phyloP scores from a whole-genome alignment of 176 grass and related monocot species.

The Bromus sterilis region DNA sequence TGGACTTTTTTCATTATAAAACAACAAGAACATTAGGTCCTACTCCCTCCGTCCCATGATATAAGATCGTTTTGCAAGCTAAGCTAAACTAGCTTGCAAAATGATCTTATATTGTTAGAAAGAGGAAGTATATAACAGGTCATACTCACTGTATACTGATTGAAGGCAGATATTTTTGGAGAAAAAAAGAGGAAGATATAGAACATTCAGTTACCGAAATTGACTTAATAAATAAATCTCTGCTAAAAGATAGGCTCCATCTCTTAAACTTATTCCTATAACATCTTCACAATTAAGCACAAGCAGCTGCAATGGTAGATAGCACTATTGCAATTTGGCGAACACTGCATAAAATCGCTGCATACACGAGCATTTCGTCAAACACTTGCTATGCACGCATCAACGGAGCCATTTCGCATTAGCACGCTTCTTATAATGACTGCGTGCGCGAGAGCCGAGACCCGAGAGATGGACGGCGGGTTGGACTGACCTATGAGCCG shows the following conservation, averaged over 20 bases:
- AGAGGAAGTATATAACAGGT: background rate
- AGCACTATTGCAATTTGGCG: background rate
- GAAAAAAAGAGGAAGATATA: background rate
- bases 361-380: conserved; percentile 6
- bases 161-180: background rate
- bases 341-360: background rate
- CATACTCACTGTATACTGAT: background rate
- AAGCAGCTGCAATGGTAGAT: background rate
- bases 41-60: no score
- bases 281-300: background rate
- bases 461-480: background rate
- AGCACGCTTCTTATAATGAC: background rate
- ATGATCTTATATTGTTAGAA: no score
- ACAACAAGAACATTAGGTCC: no score
- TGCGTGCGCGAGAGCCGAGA: background rate
- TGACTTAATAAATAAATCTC: background rate
- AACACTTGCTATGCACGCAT: background rate
- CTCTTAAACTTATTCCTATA: background rate
- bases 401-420: background rate
- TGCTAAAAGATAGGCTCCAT: background rate
- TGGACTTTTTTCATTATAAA: no score
- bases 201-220: background rate
- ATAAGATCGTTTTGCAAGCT: no score
- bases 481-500: background rate
- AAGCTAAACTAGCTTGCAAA: no score